A percentile compares a stretch with the other conserved stretches of the same genome.
phyloP scores from a whole-genome alignment of 2,329 filamentous ascomycete species.

The Colletotrichum sojae region DNA sequence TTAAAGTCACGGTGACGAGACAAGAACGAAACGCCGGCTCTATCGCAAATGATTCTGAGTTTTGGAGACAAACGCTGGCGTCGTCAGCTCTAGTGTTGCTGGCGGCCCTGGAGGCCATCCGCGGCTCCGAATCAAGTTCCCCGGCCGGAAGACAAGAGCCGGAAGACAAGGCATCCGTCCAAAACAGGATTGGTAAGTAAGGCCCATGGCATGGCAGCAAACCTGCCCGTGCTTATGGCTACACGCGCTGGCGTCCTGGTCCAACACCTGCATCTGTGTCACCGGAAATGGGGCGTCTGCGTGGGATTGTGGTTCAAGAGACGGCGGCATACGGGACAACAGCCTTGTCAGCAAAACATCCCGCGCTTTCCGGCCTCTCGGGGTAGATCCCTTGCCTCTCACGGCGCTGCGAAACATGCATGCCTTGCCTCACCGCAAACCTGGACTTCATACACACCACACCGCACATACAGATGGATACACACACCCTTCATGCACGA shows the following conservation, averaged over 20 bases:
- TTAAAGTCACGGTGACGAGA: background rate
- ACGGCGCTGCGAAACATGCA: background rate
- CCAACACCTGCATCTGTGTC: too few relatives aligned
- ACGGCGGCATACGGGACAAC: background rate
- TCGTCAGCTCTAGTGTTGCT: too few relatives aligned
- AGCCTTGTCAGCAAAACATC: background rate
- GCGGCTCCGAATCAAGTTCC: background rate
- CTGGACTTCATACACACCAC: constrained; percentile 7
- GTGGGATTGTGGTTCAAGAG: too few relatives aligned
- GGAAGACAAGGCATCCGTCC: background rate
- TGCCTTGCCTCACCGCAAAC: constrained; percentile 8
- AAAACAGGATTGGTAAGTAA: background rate
- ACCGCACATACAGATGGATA: background rate
- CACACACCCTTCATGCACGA: too few relatives aligned
- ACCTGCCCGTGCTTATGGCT: too few relatives aligned
- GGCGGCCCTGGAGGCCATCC: constrained; percentile 5
- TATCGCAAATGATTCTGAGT: background rate
- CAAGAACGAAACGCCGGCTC: background rate
- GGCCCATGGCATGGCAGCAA: too few relatives aligned
- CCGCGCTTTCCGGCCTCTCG: background rate
- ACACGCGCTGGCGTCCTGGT: too few relatives aligned
- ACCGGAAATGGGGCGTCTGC: too few relatives aligned
- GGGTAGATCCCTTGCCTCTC: constrained; percentile 4
- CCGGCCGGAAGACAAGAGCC: background rate
- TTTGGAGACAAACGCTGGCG: too few relatives aligned